Evolutionary conservation across 176 grass and related monocot species (phyloP).

Genomic region (Poa annua): DNA sequence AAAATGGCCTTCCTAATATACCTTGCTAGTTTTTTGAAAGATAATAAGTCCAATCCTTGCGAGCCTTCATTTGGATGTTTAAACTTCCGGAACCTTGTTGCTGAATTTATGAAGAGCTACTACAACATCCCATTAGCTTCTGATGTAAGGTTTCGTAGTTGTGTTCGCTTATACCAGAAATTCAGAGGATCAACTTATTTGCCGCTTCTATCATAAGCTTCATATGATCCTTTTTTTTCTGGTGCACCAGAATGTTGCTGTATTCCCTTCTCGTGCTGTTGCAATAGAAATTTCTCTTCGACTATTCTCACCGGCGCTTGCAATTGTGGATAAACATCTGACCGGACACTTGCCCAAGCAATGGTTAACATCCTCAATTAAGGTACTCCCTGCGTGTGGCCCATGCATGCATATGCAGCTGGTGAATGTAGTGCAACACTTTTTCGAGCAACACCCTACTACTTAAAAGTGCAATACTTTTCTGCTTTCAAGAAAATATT

Average conservation of each 20-base stretch:
- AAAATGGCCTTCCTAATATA: slow-evolving; percentile 92
- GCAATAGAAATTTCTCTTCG: slow-evolving; percentile 91
- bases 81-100: slow-evolving; percentile 76
- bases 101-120: slow-evolving; percentile 95
- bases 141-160: slow-evolving; percentile 66
- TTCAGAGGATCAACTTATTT: slow-evolving; percentile 7
- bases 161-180: not conserved
- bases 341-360: slow-evolving; percentile 90
- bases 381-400: slow-evolving; percentile 49
- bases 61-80: slow-evolving; percentile 82
- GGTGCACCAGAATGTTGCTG: slow-evolving; percentile 72
- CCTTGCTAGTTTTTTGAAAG: slow-evolving; percentile 80
- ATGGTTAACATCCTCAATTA: slow-evolving; percentile 85
- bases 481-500: not conserved
- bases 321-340: slow-evolving; percentile 96
- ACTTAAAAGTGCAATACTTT: no score
- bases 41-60: slow-evolving; percentile 75
- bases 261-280: slow-evolving; percentile 86
- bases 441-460: no score
- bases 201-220: slow-evolving; percentile 38
- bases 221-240: slow-evolving; percentile 49
- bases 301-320: slow-evolving; percentile 83
- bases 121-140: slow-evolving; percentile 79
- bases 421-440: no score
- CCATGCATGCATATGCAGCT: no score